These are phyloP conservation scores for Cairneyella variabilis DNA, from an alignment of 495 filamentous ascomycete genomes.

Conservation along the genomic window DNA sequence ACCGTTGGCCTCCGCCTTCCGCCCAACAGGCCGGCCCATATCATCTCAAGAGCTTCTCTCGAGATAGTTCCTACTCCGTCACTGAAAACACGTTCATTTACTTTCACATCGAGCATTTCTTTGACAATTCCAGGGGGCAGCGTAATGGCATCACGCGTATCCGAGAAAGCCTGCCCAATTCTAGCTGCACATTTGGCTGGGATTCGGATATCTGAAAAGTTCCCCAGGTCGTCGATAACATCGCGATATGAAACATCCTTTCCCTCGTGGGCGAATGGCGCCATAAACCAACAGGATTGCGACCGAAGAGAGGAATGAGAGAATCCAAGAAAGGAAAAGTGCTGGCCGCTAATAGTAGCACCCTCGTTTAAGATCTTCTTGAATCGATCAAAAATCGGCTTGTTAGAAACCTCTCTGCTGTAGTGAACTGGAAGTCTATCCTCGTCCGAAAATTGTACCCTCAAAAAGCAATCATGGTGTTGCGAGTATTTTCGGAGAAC, in stretches of 20 bases:
- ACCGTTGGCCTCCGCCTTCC: conserved; percentile 48
- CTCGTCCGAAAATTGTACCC: conserved; percentile 71
- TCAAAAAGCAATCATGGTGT: conserved; percentile 61
- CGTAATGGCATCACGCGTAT: conserved; percentile 56
- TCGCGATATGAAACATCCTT: conserved; percentile 34
- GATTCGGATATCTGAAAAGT: conserved; percentile 57
- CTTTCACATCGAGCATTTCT: conserved; percentile 41
- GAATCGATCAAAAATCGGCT: conserved; percentile 51
- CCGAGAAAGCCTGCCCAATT: conserved; percentile 80
- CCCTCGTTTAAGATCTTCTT: conserved; percentile 48
- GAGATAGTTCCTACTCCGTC: conserved; percentile 78
- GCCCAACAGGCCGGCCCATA: conserved; percentile 40
- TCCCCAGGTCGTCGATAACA: conserved; percentile 60
- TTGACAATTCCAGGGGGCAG: conserved; percentile 29
- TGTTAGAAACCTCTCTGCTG: conserved; percentile 48
- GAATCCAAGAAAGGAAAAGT: conserved; percentile 70
- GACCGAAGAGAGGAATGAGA: conserved; percentile 71
- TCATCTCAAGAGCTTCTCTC: conserved; percentile 40
- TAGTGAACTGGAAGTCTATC: conserved; percentile 59
- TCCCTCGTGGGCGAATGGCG: conserved; percentile 53
- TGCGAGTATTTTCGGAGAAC: conserved; percentile 65
- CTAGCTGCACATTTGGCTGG: conserved; percentile 75
- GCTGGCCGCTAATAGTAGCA: conserved; percentile 58
- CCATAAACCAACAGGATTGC: conserved; percentile 71
- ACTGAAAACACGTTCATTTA: conserved; percentile 55